Conservation (phyloP, 257 asterid genomes). For the Avicennia marina region DNA sequence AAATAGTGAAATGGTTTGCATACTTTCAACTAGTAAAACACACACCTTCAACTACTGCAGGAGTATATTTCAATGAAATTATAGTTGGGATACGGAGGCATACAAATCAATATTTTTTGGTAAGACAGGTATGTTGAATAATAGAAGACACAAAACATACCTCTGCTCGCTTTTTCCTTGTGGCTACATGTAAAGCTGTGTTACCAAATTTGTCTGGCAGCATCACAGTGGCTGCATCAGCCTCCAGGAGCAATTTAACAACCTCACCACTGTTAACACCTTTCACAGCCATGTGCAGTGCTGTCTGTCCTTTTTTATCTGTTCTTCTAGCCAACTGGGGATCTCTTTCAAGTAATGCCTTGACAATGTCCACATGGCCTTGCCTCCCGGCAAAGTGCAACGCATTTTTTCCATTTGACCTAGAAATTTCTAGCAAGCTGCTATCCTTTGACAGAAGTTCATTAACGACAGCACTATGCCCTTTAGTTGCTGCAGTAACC, state of each 20-base stretch:
- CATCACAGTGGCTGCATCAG: constrained; percentile 57
- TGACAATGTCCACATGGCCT: constrained; percentile 50
- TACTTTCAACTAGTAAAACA: no score
- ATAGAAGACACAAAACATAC: constrained; percentile 17
- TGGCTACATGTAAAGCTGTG: constrained; percentile 52
- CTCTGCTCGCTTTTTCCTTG: constrained; percentile 46
- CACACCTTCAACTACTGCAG: no score
- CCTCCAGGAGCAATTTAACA: constrained; percentile 39
- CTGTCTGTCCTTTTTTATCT: constrained; percentile 57
- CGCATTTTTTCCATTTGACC: constrained; percentile 52
- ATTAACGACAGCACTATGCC: constrained; percentile 45
- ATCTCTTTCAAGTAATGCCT: constrained; percentile 43
- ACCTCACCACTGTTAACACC: constrained; percentile 45
- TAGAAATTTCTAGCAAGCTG: constrained; percentile 42
- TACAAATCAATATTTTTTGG: no score
- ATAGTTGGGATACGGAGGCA: no score
- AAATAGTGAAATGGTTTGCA: no score
- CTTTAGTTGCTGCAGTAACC: constrained; percentile 50
- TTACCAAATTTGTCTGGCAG: constrained; percentile 50
- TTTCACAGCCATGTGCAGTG: constrained; percentile 57
- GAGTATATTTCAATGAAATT: no score
- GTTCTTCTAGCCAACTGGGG: constrained; percentile 46
- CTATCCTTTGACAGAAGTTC: constrained; percentile 49
- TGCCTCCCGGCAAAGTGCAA: constrained; percentile 52
- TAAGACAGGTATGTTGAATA: background rate